These are phyloP conservation scores for Hymenoscyphus repandus DNA, from an alignment of 2,329 filamentous ascomycete genomes.

Conservation along the genomic window DNA sequence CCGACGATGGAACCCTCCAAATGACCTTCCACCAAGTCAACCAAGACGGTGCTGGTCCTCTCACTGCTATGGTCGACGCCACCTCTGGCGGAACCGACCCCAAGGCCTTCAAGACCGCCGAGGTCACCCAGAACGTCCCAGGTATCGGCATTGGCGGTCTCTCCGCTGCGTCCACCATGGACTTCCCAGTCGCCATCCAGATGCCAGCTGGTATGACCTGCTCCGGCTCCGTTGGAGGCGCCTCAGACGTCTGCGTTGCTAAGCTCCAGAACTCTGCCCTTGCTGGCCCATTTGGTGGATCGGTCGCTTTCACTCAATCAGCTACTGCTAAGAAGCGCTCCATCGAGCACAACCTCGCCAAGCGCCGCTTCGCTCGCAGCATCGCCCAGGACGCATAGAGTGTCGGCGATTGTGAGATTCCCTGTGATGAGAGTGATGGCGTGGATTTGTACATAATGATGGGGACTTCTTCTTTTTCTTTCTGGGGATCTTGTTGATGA, in stretches of 20 bases:
- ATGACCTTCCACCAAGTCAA: slow-evolving; percentile 68
- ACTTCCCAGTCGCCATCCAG: slow-evolving; percentile 60
- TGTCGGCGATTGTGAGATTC: neutral
- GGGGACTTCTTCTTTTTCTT: neutral
- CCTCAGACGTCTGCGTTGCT: slow-evolving; percentile 58
- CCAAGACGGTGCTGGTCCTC: slow-evolving; percentile 63
- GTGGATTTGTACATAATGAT: neutral
- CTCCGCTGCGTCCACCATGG: slow-evolving; percentile 53
- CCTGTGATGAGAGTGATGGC: neutral
- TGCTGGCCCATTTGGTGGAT: slow-evolving; percentile 63
- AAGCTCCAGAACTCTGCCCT: slow-evolving; percentile 56
- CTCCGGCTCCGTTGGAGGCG: slow-evolving; percentile 52
- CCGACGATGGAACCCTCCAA: slow-evolving; percentile 54
- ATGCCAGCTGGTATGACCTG: slow-evolving; percentile 66
- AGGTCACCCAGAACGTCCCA: slow-evolving; percentile 56
- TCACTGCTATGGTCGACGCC: slow-evolving; percentile 54
- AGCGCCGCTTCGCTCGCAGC: slow-evolving; percentile 32
- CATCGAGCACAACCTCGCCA: slow-evolving; percentile 44
- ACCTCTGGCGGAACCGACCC: slow-evolving; percentile 59
- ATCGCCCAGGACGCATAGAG: slow-evolving; percentile 2
- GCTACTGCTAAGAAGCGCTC: slow-evolving; percentile 55
- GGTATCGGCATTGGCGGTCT: slow-evolving; percentile 52
- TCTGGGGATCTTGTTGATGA: neutral
- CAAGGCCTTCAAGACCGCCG: slow-evolving; percentile 52
- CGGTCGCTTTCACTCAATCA: slow-evolving; percentile 59